phyloP scores from a whole-genome alignment of 805 yeast species.

The Ogataea neopini region DNA sequence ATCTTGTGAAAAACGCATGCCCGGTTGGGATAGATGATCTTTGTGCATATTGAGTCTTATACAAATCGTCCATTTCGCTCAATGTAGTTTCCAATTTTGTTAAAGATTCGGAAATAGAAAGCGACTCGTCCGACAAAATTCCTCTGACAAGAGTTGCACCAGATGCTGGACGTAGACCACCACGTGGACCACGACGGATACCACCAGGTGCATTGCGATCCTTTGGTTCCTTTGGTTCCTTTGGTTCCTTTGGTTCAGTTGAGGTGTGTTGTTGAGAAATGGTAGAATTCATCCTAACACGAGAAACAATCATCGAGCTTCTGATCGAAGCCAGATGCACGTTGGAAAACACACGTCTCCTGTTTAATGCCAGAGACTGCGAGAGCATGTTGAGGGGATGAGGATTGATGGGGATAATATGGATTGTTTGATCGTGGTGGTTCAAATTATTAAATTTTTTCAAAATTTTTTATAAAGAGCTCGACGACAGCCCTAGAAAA shows the following conservation, averaged over 20 bases:
- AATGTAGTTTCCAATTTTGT: slow-evolving; percentile 1
- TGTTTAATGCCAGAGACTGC: background rate
- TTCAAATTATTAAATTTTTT: background rate
- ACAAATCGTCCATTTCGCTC: background rate
- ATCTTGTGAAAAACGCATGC: slow-evolving; percentile 10
- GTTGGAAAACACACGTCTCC: background rate
- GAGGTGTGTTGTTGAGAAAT: background rate
- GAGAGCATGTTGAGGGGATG: background rate
- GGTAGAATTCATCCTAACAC: background rate
- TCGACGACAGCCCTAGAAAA: slow-evolving; percentile 1
- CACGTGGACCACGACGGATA: too few species aligned
- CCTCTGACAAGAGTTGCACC: slow-evolving; percentile 1
- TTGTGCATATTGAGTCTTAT: background rate
- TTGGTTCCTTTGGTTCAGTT: background rate
- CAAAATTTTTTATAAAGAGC: background rate
- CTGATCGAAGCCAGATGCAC: background rate
- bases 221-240: background rate
- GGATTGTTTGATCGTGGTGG: background rate
- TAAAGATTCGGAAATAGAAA: slow-evolving; percentile 11
- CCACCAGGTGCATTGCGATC: too few species aligned
- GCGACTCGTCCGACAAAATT: slow-evolving; percentile 6
- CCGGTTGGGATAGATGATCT: slow-evolving; percentile 9
- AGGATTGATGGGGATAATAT: background rate
- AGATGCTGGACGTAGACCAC: background rate
- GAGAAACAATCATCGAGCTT: background rate